These are phyloP conservation scores for Leptographium flavum DNA, from an alignment of 2,329 filamentous ascomycete genomes.

Conservation along the genomic window DNA sequence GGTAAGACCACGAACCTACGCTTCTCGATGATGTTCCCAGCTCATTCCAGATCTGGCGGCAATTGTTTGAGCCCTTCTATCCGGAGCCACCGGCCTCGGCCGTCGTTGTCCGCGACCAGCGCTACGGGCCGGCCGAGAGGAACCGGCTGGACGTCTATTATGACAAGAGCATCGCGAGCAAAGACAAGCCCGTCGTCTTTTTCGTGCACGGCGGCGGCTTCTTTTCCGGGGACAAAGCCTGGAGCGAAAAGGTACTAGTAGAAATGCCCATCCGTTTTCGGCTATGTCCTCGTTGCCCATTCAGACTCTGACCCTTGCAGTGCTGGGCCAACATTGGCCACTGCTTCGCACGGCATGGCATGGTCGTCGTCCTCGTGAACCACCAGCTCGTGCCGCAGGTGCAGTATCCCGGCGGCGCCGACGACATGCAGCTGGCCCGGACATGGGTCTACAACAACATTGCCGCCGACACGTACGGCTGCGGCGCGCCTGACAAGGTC, in stretches of 20 bases:
- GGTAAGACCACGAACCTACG: not conserved
- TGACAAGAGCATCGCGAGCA: not conserved
- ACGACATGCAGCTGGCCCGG: slow-evolving; percentile 2
- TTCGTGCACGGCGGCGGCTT: slow-evolving; percentile 1
- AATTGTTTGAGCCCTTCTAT: not conserved
- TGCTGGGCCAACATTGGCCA: not conserved
- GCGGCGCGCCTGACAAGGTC: not conserved
- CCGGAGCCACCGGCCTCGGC: not conserved
- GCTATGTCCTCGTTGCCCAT: too few species aligned
- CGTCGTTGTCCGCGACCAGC: not conserved
- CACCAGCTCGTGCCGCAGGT: slow-evolving; percentile 1
- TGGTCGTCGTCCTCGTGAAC: not conserved
- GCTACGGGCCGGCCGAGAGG: not conserved
- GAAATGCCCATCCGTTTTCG: too few species aligned
- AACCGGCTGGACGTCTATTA: not conserved
- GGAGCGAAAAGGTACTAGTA: slow-evolving; percentile 1
- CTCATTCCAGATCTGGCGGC: not conserved
- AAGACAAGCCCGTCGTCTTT: not conserved
- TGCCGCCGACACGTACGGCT: not conserved
- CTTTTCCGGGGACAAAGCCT: not conserved
- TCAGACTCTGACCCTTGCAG: not conserved
- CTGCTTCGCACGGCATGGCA: not conserved
- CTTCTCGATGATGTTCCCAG: not conserved
- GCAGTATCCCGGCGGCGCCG: not conserved
- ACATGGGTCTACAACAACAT: not conserved